Percentiles rank a stretch among this genome's conserved stretches.
These are phyloP conservation scores for Eucalyptus polyanthemos DNA, from an alignment of 345 rosid genomes.

Conservation along the genomic window DNA sequence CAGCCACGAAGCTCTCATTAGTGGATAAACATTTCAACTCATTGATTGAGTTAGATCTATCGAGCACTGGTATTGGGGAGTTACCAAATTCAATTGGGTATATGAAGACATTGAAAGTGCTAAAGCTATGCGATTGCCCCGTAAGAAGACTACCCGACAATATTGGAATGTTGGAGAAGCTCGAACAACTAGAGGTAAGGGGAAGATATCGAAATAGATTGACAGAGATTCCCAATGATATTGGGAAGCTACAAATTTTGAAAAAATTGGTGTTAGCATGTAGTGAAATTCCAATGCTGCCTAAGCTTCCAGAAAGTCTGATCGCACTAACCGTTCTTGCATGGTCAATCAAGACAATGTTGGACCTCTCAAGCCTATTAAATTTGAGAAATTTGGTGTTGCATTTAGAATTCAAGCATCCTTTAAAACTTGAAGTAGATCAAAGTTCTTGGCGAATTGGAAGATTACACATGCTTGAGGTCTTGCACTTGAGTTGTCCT, in stretches of 20 bases:
- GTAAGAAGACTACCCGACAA: fast-evolving
- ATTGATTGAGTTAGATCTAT: too few species aligned
- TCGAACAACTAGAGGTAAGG: fast-evolving
- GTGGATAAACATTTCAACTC: too few species aligned
- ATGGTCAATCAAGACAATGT: fast-evolving
- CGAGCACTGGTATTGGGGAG: fast-evolving
- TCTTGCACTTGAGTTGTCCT: neutral
- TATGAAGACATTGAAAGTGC: neutral
- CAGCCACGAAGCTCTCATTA: fast-evolving
- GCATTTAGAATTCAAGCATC: fast-evolving
- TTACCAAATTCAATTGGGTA: too few species aligned
- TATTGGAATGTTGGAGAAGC: neutral
- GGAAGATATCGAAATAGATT: fast-evolving
- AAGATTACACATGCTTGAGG: neutral
- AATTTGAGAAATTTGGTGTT: neutral
- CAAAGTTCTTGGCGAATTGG: neutral
- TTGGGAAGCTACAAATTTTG: neutral
- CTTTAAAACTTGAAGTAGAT: neutral
- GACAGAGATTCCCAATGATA: fast-evolving
- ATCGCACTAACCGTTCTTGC: fast-evolving
- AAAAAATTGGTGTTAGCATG: fast-evolving
- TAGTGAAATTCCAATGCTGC: fast-evolving
- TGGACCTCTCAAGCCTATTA: neutral
- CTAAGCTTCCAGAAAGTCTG: fast-evolving
- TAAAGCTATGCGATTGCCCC: fast-evolving